Evolutionary conservation across 169 alveolate genomes (phyloP), one percentile per base, ranked within the genome.

Genomic region (Neospora caninum): DNA sequence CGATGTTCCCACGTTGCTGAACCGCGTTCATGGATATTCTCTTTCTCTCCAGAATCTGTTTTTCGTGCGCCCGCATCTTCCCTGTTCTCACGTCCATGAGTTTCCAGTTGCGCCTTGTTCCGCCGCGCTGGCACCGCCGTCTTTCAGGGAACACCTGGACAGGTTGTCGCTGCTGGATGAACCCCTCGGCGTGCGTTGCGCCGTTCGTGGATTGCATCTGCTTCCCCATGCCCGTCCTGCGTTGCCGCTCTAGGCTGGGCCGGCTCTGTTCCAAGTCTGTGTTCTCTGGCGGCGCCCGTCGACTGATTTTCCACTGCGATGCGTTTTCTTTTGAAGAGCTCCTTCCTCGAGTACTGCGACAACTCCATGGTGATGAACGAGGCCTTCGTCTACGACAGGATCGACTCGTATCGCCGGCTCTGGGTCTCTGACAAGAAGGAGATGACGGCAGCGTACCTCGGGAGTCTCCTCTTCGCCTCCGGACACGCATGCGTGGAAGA

Each of bases 321-420:
- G 38, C 41, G 70, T 73, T 82, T 80, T 39, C 49, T 34, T 10
- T 16, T 91, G 39, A 91, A 92, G 94, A 67, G 91, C 31, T 80
- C 64, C n/a, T 58, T 92, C 84, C 69, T 92, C 36, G 86, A 92
- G 94, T 92, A 92, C 91, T 92, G 94, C 94, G 94, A 92, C 94
- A 43, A 80, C 86, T 70, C 94, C 49, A 54, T 92, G 94, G 25
- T 82, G 41, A 27, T 42, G 41, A 82, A 82, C 67, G 69, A 82
- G 67, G 58, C 54, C 0, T 49, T 82, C 64, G 64, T 82, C 34
- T 22, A 16, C 38, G 89, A 82, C 38, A 64, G 89, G 4, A 36
- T 82, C 9, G 89, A 31, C 41, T 49, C 89, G 42, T 29, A 42
- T 9, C 89, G 89, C 31, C 89, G 29, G 69, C n/a, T 41, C 38